Base-by-base conservation (phyloP, 2,329 filamentous ascomycete species). In the Aspergillus sp. region DNA sequence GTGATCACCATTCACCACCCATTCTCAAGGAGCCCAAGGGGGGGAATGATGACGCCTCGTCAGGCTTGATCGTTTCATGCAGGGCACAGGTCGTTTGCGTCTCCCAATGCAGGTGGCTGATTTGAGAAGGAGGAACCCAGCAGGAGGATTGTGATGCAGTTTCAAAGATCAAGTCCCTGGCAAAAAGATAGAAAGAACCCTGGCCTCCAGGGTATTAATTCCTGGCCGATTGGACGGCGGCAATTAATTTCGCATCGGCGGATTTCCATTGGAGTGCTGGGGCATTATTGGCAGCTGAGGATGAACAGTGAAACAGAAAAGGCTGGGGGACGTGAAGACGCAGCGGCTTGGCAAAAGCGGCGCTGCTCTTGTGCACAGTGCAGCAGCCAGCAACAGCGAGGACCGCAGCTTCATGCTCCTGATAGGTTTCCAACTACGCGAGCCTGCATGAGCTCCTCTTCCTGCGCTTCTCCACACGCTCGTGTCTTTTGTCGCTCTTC, bases 91-190 rank as follows among this genome's bases (percentile, higher is more conserved):
- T 59, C 58, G 56, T 53, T 51, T 63, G 57, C 61, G 53, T 58
- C 54, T n/a, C 23, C 33, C 43, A 57, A 65, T 61, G 63, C 61
- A 65, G 52, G 61, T 37, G 56, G 62, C 63, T 62, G 48, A 57
- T 65, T 65, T 25, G 52, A 59, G 63, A 62, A 65, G 63, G 33
- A 52, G 45, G 40, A 46, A 39, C 33, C 19, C 40, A 25, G n/a
- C 23, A 51, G 33, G n/a, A 31, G 27, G 8, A 31, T 31, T 31
- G 27, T 31, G 37, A 40, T 51, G 48, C 25, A 33, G 35, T 27
- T 51, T 41, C n/a, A 21, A 50, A 43, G 19, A 19, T 44, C 9
- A 35, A 52, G 31, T 15, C n/a, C n/a, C 37, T 37, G 33, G 11
- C 35, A 15, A n/a, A 37, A 37, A n/a, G 4, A 37, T 37, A 6